phyloP scores from a whole-genome alignment of 768 basidiomycete genomes.

The Ramaria sp. region DNA sequence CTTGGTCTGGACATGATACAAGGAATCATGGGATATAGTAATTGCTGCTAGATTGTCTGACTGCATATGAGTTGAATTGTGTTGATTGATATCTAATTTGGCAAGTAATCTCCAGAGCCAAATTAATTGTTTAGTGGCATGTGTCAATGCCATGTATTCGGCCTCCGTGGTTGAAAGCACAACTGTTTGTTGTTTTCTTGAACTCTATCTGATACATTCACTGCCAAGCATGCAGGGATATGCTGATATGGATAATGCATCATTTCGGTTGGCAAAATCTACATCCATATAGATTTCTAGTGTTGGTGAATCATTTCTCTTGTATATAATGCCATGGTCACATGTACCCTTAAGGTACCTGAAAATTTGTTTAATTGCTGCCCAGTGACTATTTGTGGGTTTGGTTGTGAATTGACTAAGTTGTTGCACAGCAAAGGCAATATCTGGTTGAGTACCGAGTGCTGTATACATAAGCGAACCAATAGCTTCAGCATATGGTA shows the following conservation, averaged over 20 bases:
- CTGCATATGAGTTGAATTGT: slow-evolving; percentile 10
- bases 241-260: slow-evolving; percentile 15
- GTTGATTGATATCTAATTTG: slow-evolving; percentile 9
- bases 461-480: slow-evolving; percentile 23
- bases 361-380: slow-evolving; percentile 17
- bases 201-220: slow-evolving; percentile 9
- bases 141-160: slow-evolving; percentile 17
- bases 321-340: slow-evolving; percentile 7
- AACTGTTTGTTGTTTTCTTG: slow-evolving; percentile 8
- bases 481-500: slow-evolving; percentile 18
- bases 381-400: slow-evolving; percentile 17
- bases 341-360: slow-evolving; percentile 20
- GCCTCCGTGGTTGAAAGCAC: slow-evolving; percentile 14
- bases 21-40: slow-evolving; percentile 20
- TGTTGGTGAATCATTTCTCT: neutral
- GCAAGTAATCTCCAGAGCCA: slow-evolving; percentile 12
- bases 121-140: slow-evolving; percentile 10
- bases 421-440: slow-evolving; percentile 18
- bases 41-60: slow-evolving; percentile 20
- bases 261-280: slow-evolving; percentile 15
- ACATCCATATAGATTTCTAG: slow-evolving; percentile 14
- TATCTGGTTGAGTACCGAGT: slow-evolving; percentile 24
- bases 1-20: slow-evolving; percentile 26
- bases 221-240: slow-evolving; percentile 12
- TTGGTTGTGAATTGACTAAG: slow-evolving; percentile 17